These are phyloP conservation scores for Phytophthora ohioensis DNA, from an alignment of 352 stramenopile species.

Conservation along the genomic window DNA sequence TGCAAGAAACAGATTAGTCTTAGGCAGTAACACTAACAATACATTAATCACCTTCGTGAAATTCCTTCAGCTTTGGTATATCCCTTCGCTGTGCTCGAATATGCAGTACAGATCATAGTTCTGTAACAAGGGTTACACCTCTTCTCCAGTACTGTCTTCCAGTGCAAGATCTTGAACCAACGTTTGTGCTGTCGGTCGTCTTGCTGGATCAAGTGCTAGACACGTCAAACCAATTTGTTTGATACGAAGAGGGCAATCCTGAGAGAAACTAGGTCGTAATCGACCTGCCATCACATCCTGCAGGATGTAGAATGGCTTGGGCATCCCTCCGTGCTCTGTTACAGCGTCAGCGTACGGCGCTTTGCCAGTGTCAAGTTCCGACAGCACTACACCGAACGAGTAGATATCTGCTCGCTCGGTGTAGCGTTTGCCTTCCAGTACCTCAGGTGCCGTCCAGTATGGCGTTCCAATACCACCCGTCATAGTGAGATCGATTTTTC, in stretches of 20 bases:
- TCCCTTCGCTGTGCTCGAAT: neutral
- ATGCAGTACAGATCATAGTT: too few species aligned
- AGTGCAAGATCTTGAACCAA: slow-evolving; percentile 28
- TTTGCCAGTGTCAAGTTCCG: slow-evolving; percentile 45
- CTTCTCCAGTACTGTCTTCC: neutral
- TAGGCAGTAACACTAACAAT: neutral
- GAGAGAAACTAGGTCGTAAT: slow-evolving; percentile 50
- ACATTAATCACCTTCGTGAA: too few species aligned
- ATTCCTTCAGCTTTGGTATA: too few species aligned
- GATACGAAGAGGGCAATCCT: slow-evolving; percentile 47
- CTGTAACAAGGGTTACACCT: neutral
- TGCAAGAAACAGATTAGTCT: slow-evolving; percentile 12
- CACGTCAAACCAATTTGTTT: slow-evolving; percentile 37
- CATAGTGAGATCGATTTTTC: slow-evolving; percentile 37
- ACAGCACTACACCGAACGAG: slow-evolving; percentile 48
- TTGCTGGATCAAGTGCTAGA: slow-evolving; percentile 30
- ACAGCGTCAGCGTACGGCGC: slow-evolving; percentile 40
- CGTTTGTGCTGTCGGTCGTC: slow-evolving; percentile 39
- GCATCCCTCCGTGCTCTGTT: slow-evolving; percentile 17
- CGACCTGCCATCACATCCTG: slow-evolving; percentile 49
- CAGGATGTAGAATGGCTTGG: slow-evolving; percentile 49
- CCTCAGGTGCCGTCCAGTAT: slow-evolving; percentile 56
- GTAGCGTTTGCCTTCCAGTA: slow-evolving; percentile 54
- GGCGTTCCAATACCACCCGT: slow-evolving; percentile 74
- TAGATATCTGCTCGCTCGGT: slow-evolving; percentile 47